Evolutionary conservation across 805 yeast species (phyloP), one percentile per base, ranked within the genome.

Genomic region (Pichia occidentalis): DNA sequence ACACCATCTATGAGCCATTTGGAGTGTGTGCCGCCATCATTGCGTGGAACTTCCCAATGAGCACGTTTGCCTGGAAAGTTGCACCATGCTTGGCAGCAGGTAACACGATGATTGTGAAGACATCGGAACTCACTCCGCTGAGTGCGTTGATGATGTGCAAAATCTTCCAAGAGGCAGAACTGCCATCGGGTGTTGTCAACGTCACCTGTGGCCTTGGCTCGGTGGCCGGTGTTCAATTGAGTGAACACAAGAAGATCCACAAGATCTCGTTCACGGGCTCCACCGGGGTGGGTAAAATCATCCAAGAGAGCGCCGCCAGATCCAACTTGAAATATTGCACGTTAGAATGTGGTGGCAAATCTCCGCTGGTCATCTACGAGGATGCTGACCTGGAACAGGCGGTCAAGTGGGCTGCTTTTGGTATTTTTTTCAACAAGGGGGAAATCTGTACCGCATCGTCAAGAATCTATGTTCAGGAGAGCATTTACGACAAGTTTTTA

Each of bases 391-490:
- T 88, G 43, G 77, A 80, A 40, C 69, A 71, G 54, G 84, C 96
- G 36, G 81, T 85, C 36, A 71, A 80, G 51, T 75, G 78, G 71
- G 78, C 86, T 50, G 72, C 83, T 42, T 59, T 72, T 40, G 96
- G 95, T 62, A 87, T 88, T 56, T 85, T 80, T 72, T 85, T 75
- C 74, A 88, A 88, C 72, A 80, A 88, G 56, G 97, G 97, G 65
- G 95, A 90, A 68, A 88, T 85, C 42, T 88, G 97, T 67, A 82
- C 87, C 57, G 97, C 96, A 25, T 94, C 95, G 48, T 86, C 96
- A 40, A 79, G 97, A 65, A 67, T 87, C 48, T 84, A 85, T 59
- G 81, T 88, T 43, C 95, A 88, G 64, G 94, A 83, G 48, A 73
- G 75, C 25, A 70, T 86, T 51, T 85, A 88, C 64, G 95, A 88